Evolutionary conservation across 306 rosid species (phyloP).

Genomic region (Delonix regia): DNA sequence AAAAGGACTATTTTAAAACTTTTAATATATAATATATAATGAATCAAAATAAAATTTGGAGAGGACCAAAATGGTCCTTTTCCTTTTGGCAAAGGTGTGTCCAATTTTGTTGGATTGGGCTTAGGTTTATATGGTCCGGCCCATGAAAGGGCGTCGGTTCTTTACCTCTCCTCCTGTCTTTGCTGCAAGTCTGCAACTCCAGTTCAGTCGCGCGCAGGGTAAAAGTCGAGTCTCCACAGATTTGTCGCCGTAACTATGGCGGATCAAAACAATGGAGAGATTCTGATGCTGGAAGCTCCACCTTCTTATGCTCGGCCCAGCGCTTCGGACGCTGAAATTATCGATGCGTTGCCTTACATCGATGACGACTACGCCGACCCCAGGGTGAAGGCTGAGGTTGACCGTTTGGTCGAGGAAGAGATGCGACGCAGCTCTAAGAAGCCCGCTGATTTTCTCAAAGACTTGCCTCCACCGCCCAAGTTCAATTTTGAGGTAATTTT

Average conservation of each 20-base stretch:
- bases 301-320: slow-evolving; percentile 55
- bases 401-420: slow-evolving; percentile 87
- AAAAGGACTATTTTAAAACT: too few species aligned
- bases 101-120: neutral
- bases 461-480: slow-evolving; percentile 80
- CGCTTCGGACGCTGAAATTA: slow-evolving; percentile 60
- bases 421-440: slow-evolving; percentile 86
- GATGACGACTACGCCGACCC: slow-evolving; percentile 84
- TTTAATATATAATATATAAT: too few species aligned
- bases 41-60: too few species aligned
- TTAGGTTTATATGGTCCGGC: neutral
- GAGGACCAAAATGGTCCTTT: too few species aligned
- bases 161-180: too few species aligned
- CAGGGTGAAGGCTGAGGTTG: slow-evolving; percentile 78
- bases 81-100: too few species aligned
- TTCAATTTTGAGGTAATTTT: slow-evolving; percentile 62
- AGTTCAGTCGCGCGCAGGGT: too few species aligned
- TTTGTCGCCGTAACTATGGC: slow-evolving; percentile 45
- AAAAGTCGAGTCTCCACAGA: neutral
- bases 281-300: slow-evolving; percentile 85
- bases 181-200: too few species aligned
- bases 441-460: slow-evolving; percentile 92
- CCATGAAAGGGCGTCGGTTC: neutral
- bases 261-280: slow-evolving; percentile 43
- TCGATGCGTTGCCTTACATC: slow-evolving; percentile 93